Evolutionary conservation across 257 asterid species (phyloP).

Genomic region (Fraxinus pennsylvanica): DNA sequence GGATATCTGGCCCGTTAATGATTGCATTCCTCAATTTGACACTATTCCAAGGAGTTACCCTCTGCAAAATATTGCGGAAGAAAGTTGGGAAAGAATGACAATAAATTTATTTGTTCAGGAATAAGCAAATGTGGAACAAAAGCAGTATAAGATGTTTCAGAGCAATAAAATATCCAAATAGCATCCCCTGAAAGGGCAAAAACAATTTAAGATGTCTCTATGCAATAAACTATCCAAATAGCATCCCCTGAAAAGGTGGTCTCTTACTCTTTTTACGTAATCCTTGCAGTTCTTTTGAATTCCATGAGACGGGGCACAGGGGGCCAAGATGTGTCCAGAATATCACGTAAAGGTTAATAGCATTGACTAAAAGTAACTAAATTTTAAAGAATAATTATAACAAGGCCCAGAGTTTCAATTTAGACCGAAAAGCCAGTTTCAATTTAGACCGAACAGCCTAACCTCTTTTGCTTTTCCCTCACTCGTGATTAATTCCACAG

Average conservation of each 20-base stretch:
- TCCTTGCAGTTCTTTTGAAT: neutral
- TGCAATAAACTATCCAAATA: neutral
- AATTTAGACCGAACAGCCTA: neutral
- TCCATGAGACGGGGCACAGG: neutral
- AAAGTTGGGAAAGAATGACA: neutral
- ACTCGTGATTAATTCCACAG: neutral
- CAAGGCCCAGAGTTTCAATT: neutral
- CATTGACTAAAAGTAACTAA: too few species aligned
- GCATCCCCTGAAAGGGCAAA: too few species aligned
- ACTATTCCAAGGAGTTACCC: conserved; percentile 97
- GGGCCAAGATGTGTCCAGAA: neutral
- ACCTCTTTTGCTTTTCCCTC: neutral
- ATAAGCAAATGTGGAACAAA: neutral
- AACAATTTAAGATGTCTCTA: neutral
- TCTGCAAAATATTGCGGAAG: conserved; percentile 44
- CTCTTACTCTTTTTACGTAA: neutral
- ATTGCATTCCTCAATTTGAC: conserved; percentile 75
- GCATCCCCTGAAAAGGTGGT: neutral
- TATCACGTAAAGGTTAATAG: neutral
- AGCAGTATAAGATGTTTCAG: neutral
- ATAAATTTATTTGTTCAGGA: neutral
- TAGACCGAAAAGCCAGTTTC: neutral
- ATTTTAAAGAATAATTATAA: too few species aligned
- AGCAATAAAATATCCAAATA: too few species aligned
- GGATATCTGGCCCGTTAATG: conserved; percentile 81